Conservation (phyloP, 1,284 basidiomycete genomes). For the Apiotrichum veenhuisii region DNA sequence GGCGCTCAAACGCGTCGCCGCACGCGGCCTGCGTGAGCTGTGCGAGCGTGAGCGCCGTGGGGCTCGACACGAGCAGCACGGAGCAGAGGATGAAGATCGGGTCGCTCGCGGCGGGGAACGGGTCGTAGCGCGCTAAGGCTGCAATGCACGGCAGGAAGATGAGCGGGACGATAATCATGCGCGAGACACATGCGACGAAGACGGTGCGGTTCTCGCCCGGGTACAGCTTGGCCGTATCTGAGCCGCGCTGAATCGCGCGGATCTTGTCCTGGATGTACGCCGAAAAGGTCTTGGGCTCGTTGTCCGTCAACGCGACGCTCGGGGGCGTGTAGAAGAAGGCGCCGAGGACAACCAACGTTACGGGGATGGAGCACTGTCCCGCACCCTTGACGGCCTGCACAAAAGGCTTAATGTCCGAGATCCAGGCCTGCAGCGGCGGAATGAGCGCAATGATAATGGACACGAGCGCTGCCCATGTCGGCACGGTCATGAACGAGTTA, state of each 20-base stretch:
- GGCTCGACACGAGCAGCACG: conserved; percentile 62
- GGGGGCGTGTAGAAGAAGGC: conserved; percentile 71
- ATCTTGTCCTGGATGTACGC: conserved; percentile 36
- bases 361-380: conserved; percentile 76
- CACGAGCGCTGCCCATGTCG: conserved; percentile 72
- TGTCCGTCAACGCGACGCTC: conserved; percentile 10
- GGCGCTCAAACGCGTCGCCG: conserved; percentile 82
- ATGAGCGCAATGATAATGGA: conserved; percentile 78
- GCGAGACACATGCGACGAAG: conserved; percentile 62
- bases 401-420: conserved; percentile 63
- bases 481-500: conserved; percentile 80
- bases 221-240: conserved; percentile 15
- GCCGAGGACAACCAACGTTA: conserved; percentile 86
- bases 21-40: conserved; percentile 84
- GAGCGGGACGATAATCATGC: conserved; percentile 83
- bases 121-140: conserved; percentile 59
- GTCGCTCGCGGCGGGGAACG: conserved; percentile 54
- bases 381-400: conserved; percentile 68
- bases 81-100: conserved; percentile 58
- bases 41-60: conserved; percentile 50
- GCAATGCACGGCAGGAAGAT: conserved; percentile 70
- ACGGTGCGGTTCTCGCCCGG: conserved; percentile 78
- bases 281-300: conserved; percentile 7
- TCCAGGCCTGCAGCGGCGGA: conserved; percentile 65
- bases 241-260: conserved; percentile 15